Conservation (phyloP, 768 basidiomycete genomes). For the Amyloporia xantha region DNA sequence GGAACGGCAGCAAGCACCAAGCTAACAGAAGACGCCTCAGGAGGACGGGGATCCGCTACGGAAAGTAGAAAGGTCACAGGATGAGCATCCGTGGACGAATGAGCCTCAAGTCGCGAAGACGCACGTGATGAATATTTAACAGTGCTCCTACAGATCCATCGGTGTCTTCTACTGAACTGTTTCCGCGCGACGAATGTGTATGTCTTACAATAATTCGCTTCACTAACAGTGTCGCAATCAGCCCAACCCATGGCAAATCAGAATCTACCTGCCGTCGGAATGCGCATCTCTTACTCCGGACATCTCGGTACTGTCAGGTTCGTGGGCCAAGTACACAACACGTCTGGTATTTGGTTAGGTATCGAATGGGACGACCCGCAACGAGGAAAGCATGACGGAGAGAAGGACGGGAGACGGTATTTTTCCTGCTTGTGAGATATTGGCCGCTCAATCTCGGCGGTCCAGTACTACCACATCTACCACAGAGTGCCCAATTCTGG, state of each 20-base stretch:
- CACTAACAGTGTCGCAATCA: no score
- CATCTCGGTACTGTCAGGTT: conserved; percentile 67
- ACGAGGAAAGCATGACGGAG: conserved; percentile 85
- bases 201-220: no score
- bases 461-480: neutral
- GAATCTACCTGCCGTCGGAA: conserved; percentile 34
- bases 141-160: no score
- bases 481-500: conserved; percentile 55
- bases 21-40: neutral
- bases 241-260: conserved; percentile 1
- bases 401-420: conserved; percentile 70
- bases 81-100: neutral
- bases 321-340: conserved; percentile 55
- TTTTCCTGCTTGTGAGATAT: conserved; percentile 63
- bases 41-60: neutral
- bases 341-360: conserved; percentile 81
- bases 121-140: no score
- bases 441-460: conserved; percentile 2
- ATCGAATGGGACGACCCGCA: conserved; percentile 89
- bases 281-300: conserved; percentile 48
- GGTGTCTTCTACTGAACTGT: no score
- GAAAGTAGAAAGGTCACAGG: neutral
- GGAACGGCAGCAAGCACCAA: neutral
- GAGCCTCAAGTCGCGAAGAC: no score
- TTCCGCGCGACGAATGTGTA: no score